A percentile compares a stretch with the other conserved stretches of the same genome.
These are phyloP conservation scores for Apiotrichum porosum DNA, from an alignment of 1,284 basidiomycete genomes.

Conservation along the genomic window DNA sequence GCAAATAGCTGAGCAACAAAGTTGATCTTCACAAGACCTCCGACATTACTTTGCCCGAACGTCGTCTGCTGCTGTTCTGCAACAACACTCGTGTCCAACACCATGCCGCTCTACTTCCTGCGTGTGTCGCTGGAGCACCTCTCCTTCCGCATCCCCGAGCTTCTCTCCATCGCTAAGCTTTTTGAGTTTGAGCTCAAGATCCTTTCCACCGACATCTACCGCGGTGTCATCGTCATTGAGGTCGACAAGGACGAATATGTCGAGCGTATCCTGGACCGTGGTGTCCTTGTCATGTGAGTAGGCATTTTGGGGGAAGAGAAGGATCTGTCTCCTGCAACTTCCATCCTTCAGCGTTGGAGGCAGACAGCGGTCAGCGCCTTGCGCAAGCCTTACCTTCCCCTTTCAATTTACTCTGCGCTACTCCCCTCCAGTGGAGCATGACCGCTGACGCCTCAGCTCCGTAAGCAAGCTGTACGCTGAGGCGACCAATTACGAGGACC, in stretches of 20 bases:
- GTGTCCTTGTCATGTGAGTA: slow-evolving; percentile 74
- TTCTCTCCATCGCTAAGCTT: slow-evolving; percentile 49
- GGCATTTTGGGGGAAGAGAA: too few relatives aligned
- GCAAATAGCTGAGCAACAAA: too few relatives aligned
- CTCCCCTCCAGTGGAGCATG: not conserved
- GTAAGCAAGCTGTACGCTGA: slow-evolving; percentile 71
- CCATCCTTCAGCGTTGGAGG: too few relatives aligned
- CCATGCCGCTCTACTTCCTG: slow-evolving; percentile 58
- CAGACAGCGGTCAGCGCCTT: too few relatives aligned
- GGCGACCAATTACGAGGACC: slow-evolving; percentile 59
- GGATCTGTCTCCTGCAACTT: too few relatives aligned
- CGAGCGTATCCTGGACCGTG: slow-evolving; percentile 65
- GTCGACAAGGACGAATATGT: slow-evolving; percentile 71
- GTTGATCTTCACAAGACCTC: not conserved
- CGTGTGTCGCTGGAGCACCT: slow-evolving; percentile 73
- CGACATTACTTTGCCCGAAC: too few relatives aligned
- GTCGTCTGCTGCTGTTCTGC: too few relatives aligned
- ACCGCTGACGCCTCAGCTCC: slow-evolving; percentile 55
- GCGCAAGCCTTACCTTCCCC: too few relatives aligned
- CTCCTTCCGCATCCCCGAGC: slow-evolving; percentile 75
- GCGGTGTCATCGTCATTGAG: slow-evolving; percentile 65
- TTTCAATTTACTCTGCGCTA: too few relatives aligned
- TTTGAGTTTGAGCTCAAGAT: slow-evolving; percentile 40
- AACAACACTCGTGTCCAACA: too few relatives aligned
- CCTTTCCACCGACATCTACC: slow-evolving; percentile 29